Conservation (phyloP, 495 filamentous ascomycete species). For the Trichoderma parareesei region DNA sequence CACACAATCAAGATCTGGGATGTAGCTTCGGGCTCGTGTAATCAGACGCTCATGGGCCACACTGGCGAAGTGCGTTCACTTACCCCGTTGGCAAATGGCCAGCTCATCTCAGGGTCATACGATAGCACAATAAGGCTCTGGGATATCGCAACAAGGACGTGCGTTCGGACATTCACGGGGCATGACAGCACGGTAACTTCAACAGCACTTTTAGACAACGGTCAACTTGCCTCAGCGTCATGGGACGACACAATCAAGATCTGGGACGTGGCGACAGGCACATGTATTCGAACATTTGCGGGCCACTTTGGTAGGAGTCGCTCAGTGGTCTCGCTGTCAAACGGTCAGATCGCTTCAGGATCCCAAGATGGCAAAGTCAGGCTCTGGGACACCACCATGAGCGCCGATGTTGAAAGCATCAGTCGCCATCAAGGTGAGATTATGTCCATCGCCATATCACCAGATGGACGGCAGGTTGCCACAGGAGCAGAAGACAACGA, state of each 20-base stretch:
- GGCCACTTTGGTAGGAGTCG: background rate
- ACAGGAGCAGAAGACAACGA: background rate
- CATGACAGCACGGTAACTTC: background rate
- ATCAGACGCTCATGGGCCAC: background rate
- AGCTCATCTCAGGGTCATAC: conserved; percentile 5
- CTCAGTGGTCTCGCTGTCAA: background rate
- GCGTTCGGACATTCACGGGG: background rate
- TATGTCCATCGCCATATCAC: background rate
- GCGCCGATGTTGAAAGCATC: conserved; percentile 4
- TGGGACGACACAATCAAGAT: conserved; percentile 8
- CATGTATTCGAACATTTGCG: conserved; percentile 11
- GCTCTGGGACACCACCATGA: background rate
- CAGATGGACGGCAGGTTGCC: background rate
- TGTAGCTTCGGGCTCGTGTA: background rate
- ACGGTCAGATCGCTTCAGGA: conserved; percentile 6
- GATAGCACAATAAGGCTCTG: conserved; percentile 12
- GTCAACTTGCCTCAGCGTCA: background rate
- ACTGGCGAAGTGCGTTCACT: background rate
- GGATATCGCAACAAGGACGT: conserved; percentile 7
- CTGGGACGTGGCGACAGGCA: conserved; percentile 13
- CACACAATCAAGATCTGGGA: conserved; percentile 12
- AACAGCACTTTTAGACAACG: background rate
- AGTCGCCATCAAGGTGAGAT: background rate
- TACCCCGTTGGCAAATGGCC: background rate
- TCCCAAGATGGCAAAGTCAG: background rate